A percentile compares a stretch with the other conserved stretches of the same genome.
Conservation (phyloP, 139 green algal genomes). For the Marvania coccoides region DNA sequence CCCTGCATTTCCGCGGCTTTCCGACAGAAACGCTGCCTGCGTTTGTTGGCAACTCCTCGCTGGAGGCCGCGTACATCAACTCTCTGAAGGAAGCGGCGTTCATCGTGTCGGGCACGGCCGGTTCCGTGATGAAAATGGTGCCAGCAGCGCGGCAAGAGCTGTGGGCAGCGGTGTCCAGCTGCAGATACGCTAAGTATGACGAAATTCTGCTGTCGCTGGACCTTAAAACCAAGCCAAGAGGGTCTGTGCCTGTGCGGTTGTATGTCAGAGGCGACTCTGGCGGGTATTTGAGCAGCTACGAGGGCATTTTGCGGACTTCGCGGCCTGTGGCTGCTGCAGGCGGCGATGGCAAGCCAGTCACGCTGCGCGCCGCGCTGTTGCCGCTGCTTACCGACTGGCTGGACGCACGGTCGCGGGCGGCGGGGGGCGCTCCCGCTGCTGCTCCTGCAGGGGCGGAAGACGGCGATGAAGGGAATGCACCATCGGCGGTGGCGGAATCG, state of each 20-base stretch:
- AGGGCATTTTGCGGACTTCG: constrained; percentile 19
- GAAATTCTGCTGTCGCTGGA: background rate
- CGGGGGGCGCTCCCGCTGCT: background rate
- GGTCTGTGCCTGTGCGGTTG: constrained; percentile 25
- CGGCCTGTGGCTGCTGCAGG: constrained; percentile 10
- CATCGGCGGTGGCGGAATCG: background rate
- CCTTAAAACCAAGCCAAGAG: background rate
- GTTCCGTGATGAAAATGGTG: constrained; percentile 49
- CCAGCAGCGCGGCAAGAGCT: constrained; percentile 26
- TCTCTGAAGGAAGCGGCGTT: constrained; percentile 54
- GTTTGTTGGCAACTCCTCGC: constrained; percentile 23
- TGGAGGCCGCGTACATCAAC: constrained; percentile 35
- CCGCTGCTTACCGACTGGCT: constrained; percentile 16
- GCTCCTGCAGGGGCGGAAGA: background rate
- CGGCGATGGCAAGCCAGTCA: constrained; percentile 16
- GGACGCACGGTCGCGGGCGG: background rate
- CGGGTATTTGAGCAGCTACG: constrained; percentile 21
- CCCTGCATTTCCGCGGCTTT: constrained; percentile 31
- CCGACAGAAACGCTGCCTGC: constrained; percentile 11
- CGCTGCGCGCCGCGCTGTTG: constrained; percentile 25
- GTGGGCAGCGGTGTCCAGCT: constrained; percentile 19
- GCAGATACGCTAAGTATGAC: background rate
- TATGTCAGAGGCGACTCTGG: background rate
- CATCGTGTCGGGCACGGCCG: constrained; percentile 30
- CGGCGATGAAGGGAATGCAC: background rate